phyloP scores from a whole-genome alignment of 306 rosid species.

The Phaseolus lunatus region DNA sequence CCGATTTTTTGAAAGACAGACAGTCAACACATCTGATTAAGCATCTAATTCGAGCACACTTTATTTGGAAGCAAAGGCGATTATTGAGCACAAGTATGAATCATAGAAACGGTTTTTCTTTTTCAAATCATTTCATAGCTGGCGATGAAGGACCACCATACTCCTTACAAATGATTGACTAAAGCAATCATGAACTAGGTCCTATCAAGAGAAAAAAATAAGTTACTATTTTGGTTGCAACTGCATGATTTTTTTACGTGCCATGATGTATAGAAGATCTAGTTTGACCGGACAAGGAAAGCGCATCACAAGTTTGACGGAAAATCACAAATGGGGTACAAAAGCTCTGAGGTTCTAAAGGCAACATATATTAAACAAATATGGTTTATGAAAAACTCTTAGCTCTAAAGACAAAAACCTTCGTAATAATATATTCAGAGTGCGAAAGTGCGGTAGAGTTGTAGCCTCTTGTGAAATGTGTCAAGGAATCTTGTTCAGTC shows the following conservation, averaged over 20 bases:
- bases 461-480: slow-evolving; percentile 47
- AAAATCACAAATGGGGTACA: slow-evolving; percentile 20
- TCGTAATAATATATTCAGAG: slow-evolving; percentile 38
- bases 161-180: slow-evolving; percentile 48
- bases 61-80: slow-evolving; percentile 40
- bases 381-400: slow-evolving; percentile 24
- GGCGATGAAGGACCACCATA: slow-evolving; percentile 44
- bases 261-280: slow-evolving; percentile 28
- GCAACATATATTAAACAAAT: neutral
- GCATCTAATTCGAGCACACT: slow-evolving; percentile 48
- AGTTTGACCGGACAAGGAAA: slow-evolving; percentile 34
- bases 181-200: slow-evolving; percentile 41
- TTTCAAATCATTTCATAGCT: slow-evolving; percentile 45
- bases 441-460: slow-evolving; percentile 21
- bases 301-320: slow-evolving; percentile 38
- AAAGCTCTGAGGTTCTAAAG: slow-evolving; percentile 21
- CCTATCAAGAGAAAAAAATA: slow-evolving; percentile 16
- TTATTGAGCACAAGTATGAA: slow-evolving; percentile 41
- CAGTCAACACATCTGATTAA: slow-evolving; percentile 43
- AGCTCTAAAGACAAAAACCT: slow-evolving; percentile 30
- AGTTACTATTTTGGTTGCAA: slow-evolving; percentile 14
- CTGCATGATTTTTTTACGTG: slow-evolving; percentile 32
- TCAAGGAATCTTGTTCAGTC: slow-evolving; percentile 53
- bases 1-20: slow-evolving; percentile 27
- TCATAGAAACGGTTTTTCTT: neutral